Percentiles rank a stretch among this genome's conserved stretches.
phyloP scores from a whole-genome alignment of 768 basidiomycete species.

The Mycena polygramma region DNA sequence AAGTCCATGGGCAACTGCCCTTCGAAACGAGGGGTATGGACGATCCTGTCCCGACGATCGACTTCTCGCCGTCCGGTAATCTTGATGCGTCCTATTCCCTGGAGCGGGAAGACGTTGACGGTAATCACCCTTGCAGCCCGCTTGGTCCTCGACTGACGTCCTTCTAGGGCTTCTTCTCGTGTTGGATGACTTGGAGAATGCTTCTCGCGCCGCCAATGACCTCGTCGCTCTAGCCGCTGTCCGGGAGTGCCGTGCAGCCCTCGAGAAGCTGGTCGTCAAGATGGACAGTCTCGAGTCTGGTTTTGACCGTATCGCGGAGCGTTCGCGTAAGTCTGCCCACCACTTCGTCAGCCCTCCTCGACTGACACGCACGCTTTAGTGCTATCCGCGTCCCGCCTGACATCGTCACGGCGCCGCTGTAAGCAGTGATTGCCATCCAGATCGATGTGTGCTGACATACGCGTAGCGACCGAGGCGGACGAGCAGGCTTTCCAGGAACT shows the following conservation, averaged over 20 bases:
- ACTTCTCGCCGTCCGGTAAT: slow-evolving; percentile 80
- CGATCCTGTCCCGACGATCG: slow-evolving; percentile 81
- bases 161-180: slow-evolving; percentile 69
- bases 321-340: slow-evolving; percentile 70
- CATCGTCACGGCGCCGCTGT: slow-evolving; percentile 80
- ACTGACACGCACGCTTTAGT: slow-evolving; percentile 57
- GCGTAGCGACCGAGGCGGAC: slow-evolving; percentile 77
- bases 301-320: slow-evolving; percentile 90
- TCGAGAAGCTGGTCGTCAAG: slow-evolving; percentile 79
- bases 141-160: slow-evolving; percentile 27
- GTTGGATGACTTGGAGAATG: slow-evolving; percentile 75
- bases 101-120: slow-evolving; percentile 79
- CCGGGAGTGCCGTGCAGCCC: slow-evolving; percentile 66
- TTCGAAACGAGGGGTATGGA: slow-evolving; percentile 89
- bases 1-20: slow-evolving; percentile 88
- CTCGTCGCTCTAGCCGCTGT: slow-evolving; percentile 66
- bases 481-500: slow-evolving; percentile 82
- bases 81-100: slow-evolving; percentile 75
- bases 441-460: slow-evolving; percentile 24
- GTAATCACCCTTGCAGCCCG: slow-evolving; percentile 44
- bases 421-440: slow-evolving; percentile 47
- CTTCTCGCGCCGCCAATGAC: slow-evolving; percentile 61
- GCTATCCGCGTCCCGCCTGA: slow-evolving; percentile 79
- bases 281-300: slow-evolving; percentile 86
- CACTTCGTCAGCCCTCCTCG: slow-evolving; percentile 12